Evolutionary conservation across 306 rosid species (phyloP).

Genomic region (Gastrolobium bilobum): DNA sequence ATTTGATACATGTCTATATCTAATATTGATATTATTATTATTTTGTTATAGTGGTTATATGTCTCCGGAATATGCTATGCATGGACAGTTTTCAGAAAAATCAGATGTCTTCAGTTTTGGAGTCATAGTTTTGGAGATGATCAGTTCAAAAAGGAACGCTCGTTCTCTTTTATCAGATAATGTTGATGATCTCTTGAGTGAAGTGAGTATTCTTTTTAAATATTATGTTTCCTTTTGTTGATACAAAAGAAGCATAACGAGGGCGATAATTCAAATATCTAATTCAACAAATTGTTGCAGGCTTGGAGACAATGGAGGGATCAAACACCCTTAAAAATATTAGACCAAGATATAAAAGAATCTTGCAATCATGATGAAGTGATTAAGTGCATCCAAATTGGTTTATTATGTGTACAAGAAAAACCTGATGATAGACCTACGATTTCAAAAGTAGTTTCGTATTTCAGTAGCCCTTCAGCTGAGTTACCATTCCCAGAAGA

Average conservation of each 20-base stretch:
- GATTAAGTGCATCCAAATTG: conserved; percentile 51
- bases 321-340: conserved; percentile 45
- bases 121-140: conserved; percentile 52
- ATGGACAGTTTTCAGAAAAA: conserved; percentile 50
- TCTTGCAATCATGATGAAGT: conserved; percentile 41
- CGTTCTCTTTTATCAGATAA: conserved; percentile 32
- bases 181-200: conserved; percentile 46
- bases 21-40: not conserved
- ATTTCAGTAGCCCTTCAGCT: conserved; percentile 39
- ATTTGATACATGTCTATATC: not conserved
- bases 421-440: conserved; percentile 53
- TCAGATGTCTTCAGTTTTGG: conserved; percentile 54
- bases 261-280: not conserved
- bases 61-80: conserved; percentile 56
- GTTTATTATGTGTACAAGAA: conserved; percentile 55
- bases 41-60: conserved; percentile 49
- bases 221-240: not conserved
- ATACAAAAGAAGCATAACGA: conserved; percentile 11
- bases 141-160: conserved; percentile 50
- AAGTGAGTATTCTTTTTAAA: conserved; percentile 36
- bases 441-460: conserved; percentile 44
- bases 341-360: conserved; percentile 48
- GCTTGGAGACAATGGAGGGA: conserved; percentile 62
- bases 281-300: conserved; percentile 44
- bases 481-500: conserved; percentile 41